Evolutionary conservation across 75 land plant genomes (phyloP).

Genomic region (Picea sitchensis): DNA sequence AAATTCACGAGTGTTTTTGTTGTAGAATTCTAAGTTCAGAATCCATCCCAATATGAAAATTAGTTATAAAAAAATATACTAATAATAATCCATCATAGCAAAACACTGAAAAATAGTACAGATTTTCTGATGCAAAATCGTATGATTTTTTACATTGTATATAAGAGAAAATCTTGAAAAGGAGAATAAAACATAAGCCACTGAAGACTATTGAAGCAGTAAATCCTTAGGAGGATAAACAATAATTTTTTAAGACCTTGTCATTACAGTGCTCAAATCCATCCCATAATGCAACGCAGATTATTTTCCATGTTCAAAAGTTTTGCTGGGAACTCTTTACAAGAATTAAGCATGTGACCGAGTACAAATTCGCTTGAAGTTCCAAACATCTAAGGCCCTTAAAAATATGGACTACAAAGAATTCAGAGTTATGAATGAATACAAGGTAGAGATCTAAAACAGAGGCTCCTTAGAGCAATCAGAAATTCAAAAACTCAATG

Average conservation of each 20-base stretch:
- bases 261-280: background rate
- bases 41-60: too few species aligned
- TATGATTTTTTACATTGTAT: too few species aligned
- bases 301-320: background rate
- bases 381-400: background rate
- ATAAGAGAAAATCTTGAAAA: too few species aligned
- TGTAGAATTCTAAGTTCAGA: too few species aligned
- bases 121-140: too few species aligned
- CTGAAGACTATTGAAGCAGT: too few species aligned
- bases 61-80: too few species aligned
- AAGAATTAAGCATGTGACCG: background rate
- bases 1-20: too few species aligned
- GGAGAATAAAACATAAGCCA: too few species aligned
- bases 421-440: background rate
- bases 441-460: background rate
- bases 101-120: too few species aligned
- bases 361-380: background rate
- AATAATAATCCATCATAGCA: too few species aligned
- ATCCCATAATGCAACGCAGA: slow-evolving; percentile 1
- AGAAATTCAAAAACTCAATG: background rate
- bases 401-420: slow-evolving; percentile 1
- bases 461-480: background rate
- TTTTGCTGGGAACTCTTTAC: slow-evolving; percentile 1
- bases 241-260: background rate
- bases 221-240: too few species aligned